Evolutionary conservation across 169 alveolate genomes (phyloP).

Genomic region (Plasmodium gallinaceum): DNA sequence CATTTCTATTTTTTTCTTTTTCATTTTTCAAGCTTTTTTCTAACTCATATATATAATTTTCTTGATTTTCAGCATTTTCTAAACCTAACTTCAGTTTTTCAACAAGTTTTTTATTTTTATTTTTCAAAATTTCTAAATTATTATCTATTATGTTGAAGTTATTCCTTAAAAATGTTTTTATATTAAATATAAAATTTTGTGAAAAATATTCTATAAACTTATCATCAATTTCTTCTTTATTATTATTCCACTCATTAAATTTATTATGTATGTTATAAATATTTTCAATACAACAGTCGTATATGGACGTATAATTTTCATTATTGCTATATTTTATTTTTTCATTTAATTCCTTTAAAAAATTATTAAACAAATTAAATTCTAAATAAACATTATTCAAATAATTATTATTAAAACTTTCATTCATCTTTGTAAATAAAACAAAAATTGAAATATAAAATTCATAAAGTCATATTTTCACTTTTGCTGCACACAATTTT

Average conservation of each 20-base stretch:
- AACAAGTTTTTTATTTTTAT: constrained; percentile 66
- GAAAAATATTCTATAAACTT: constrained; percentile 61
- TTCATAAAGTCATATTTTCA: too few species aligned
- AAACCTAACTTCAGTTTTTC: constrained; percentile 63
- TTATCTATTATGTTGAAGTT: constrained; percentile 62
- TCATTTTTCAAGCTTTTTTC: constrained; percentile 50
- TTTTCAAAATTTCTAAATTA: constrained; percentile 41
- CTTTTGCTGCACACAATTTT: too few species aligned
- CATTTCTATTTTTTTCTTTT: constrained; percentile 70
- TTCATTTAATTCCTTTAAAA: constrained; percentile 56
- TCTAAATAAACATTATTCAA: constrained; percentile 53
- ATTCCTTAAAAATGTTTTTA: constrained; percentile 66
- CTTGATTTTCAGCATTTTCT: constrained; percentile 77
- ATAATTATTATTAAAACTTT: constrained; percentile 24
- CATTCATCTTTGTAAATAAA: constrained; percentile 23
- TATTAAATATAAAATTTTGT: constrained; percentile 60
- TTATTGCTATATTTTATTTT: constrained; percentile 17
- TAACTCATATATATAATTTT: constrained; percentile 70
- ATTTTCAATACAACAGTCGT: constrained; percentile 69
- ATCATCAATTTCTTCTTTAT: constrained; percentile 48
- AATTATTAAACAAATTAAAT: constrained; percentile 64
- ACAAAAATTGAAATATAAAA: too few species aligned
- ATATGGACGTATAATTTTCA: constrained; percentile 55
- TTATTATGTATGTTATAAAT: constrained; percentile 56
- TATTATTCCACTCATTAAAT: constrained; percentile 30